These are phyloP conservation scores for Thinopyrum elongatum DNA, from an alignment of 176 grass and related monocot genomes.

Conservation along the genomic window DNA sequence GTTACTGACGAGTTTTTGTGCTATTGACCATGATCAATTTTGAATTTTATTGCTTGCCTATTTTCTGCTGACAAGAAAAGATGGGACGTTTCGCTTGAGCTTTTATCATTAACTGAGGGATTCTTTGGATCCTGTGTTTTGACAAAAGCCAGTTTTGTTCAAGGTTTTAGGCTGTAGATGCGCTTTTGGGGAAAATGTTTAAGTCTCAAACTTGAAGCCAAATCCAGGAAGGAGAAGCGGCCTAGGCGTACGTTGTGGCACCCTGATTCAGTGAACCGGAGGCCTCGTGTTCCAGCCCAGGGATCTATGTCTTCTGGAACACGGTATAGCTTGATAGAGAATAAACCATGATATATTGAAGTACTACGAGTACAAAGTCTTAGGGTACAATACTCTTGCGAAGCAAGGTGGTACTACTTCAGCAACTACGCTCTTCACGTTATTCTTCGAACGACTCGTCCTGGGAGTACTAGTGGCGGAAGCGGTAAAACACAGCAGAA, in stretches of 20 bases:
- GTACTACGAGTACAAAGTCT: too few relatives aligned
- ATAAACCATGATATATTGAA: too few relatives aligned
- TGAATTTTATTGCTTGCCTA: not conserved
- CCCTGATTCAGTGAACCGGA: too few relatives aligned
- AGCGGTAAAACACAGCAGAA: too few relatives aligned
- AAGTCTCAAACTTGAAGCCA: not conserved
- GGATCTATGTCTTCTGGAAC: too few relatives aligned
- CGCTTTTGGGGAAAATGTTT: not conserved
- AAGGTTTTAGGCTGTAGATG: not conserved
- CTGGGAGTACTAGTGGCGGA: too few relatives aligned
- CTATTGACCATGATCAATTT: not conserved
- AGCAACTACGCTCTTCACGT: too few relatives aligned
- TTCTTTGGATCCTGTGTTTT: not conserved
- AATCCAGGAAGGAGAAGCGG: not conserved
- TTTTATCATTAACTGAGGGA: not conserved
- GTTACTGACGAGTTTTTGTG: not conserved
- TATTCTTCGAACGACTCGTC: too few relatives aligned
- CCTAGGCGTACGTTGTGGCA: not conserved
- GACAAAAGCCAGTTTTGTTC: not conserved
- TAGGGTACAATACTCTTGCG: too few relatives aligned
- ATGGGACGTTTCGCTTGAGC: not conserved
- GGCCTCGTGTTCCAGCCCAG: too few relatives aligned
- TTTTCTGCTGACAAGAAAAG: not conserved
- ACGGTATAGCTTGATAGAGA: too few relatives aligned
- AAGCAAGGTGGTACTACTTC: too few relatives aligned